Evolutionary conservation across 345 rosid genomes (phyloP).

Genomic region (sweet orange (Citrus sinensis)): DNA sequence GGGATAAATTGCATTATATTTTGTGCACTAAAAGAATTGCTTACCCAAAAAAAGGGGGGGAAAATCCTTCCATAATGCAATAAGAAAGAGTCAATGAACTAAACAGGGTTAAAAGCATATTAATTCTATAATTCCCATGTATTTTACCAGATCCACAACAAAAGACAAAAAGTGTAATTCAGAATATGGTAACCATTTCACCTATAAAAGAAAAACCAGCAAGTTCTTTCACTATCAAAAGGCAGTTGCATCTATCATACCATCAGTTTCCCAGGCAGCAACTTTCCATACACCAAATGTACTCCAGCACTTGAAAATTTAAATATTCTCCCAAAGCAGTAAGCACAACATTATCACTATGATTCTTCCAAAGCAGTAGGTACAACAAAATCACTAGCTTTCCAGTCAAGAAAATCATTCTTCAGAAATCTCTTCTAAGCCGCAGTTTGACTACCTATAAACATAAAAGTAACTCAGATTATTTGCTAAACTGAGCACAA

Average conservation of each 20-base stretch:
- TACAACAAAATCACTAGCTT: neutral
- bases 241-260: neutral
- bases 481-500: neutral
- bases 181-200: neutral
- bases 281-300: neutral
- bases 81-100: no score
- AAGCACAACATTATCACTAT: neutral
- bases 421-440: neutral
- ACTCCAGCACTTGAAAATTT: neutral
- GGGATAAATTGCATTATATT: neutral
- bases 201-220: neutral
- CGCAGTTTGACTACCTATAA: slow-evolving; percentile 1
- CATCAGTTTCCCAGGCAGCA: neutral
- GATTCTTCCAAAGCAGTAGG: neutral
- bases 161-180: neutral
- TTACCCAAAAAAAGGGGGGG: no score
- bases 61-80: neutral
- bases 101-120: neutral
- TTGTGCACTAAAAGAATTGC: neutral
- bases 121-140: neutral
- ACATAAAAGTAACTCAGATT: neutral
- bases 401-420: neutral
- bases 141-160: neutral
- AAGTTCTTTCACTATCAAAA: slow-evolving; percentile 1
- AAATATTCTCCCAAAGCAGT: neutral